Base-by-base conservation (phyloP, 352 stramenopile species). In the Phytophthora fragariae region DNA sequence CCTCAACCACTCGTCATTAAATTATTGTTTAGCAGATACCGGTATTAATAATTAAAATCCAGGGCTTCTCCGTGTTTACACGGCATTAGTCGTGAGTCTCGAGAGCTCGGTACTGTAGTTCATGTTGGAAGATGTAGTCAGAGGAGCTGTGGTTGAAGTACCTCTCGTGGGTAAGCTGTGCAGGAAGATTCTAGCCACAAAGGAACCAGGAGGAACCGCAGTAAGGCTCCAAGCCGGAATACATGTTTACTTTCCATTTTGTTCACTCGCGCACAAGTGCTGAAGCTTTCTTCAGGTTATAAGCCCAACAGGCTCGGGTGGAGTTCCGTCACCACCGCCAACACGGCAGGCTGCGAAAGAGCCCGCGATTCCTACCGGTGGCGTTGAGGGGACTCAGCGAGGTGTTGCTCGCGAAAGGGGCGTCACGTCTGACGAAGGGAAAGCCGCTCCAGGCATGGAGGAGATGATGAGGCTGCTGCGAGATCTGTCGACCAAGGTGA, bases 261-360 rank as follows among this genome's bases (percentile, higher is more conserved):
- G 6, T 52, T 21, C 14, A 24, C 44, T n/a, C 35, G 35, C 35
- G 14, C 35, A 44, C 35, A 21, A 52, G 44, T 52, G 14, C 17
- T 24, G 14, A 52, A 52, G 17, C 35, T 44, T 52, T 52, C 44
- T 52, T 24, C 35, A 33, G 56, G 56, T 62, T 62, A 53, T 62
- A 37, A 39, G 56, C 21, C 3, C 56, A 11, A 62, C 11, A 19
- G 56, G 19, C 56, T 35, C 56, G 10, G 56, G 37, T 39, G 35
- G 21, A 53, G 19, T 24, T 39, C 10, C 37, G 35, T 27, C 35
- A 53, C 10, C 8, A 3, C 56, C 35, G 5, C 19, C 19, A 15
- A 33, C 19, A 17, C 8, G 10, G 56, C 39, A 62, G 56, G 8
- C n/a, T 62, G 35, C 35, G 21, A 62, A 62, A 62, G 19, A 21